Conservation (phyloP, 805 yeast species). For the Saccharomycopsis oosterbeekiorum region DNA sequence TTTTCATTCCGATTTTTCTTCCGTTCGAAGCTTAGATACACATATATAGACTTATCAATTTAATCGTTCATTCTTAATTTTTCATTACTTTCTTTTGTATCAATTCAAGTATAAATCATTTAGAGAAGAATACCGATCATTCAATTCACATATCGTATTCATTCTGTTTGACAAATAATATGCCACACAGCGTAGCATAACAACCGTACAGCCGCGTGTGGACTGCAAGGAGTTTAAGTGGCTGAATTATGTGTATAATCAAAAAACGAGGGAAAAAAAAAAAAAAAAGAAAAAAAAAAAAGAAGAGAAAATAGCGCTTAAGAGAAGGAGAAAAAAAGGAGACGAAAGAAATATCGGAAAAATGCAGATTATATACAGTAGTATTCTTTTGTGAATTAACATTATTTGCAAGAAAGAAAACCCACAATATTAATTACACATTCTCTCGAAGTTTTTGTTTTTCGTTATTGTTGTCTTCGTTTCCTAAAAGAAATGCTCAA, state of each 20-base stretch:
- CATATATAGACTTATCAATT: too few species aligned
- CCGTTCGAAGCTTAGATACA: too few species aligned
- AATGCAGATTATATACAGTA: too few species aligned
- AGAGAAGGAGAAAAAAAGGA: not conserved
- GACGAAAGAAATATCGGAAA: not conserved
- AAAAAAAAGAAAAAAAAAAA: too few species aligned
- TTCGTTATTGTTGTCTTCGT: not conserved
- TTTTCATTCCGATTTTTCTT: too few species aligned
- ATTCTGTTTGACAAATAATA: not conserved
- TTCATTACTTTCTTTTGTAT: too few species aligned
- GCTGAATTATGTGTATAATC: not conserved
- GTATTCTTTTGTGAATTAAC: too few species aligned
- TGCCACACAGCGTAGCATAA: not conserved
- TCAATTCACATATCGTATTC: not conserved
- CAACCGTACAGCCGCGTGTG: slow-evolving; percentile 1
- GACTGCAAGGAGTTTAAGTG: not conserved
- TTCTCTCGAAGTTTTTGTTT: not conserved
- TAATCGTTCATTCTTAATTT: too few species aligned
- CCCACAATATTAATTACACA: too few species aligned
- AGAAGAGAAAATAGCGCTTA: not conserved
- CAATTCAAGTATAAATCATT: too few species aligned
- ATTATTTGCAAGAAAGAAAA: too few species aligned
- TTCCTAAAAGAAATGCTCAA: not conserved
- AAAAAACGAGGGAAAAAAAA: not conserved
- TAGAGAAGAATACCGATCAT: not conserved